Evolutionary conservation across 2,329 filamentous ascomycete genomes (phyloP), one percentile per base, ranked within the genome.

Genomic region (Pleomassaria siparia): DNA sequence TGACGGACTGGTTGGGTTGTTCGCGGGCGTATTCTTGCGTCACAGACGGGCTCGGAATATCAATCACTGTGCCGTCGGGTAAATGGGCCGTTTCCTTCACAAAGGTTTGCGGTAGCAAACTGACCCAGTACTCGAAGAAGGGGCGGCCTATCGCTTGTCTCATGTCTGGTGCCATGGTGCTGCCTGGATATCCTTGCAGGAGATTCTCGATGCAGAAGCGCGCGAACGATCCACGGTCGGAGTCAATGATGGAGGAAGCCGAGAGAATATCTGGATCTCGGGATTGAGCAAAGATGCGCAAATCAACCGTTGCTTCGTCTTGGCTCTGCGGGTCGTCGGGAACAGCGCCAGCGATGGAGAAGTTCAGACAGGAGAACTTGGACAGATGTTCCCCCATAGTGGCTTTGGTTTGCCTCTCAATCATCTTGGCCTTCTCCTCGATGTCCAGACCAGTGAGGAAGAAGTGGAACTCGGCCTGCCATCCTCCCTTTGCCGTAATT

Each of bases 131-230:
- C 36, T 66, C 60, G 35, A 60, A 66, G 40, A 62, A 63, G 1
- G 56, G 59, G 39, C 60, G 59, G 3, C 55, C 55, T 5, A 50
- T 54, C 4, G 52, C 49, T n/a, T 60, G 55, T 2, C 62, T 51
- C 0, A 62, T 13, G 33, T 65, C 60, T 28, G 58, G 47, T 7
- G 47, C 61, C 2, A 54, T 50, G 0, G 72, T 74, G 0, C 68
- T 71, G 5, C 73, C 74, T 0, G 74, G 74, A 43, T 71, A 74
- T 20, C 62, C 63, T 49, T 72, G 62, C 53, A 76, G 40, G 57
- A 60, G 26, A 54, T 49, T 59, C 15, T 54, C 51, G 25, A 59
- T 51, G 28, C 43, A 47, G 45, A 43, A 51, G 29, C 52, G 44
- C 16, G 43, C 44, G 37, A 58, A 60, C 11, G 40, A 43, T 28